Conservation (phyloP, 2,329 filamentous ascomycete genomes). For the Exophiala sp. region DNA sequence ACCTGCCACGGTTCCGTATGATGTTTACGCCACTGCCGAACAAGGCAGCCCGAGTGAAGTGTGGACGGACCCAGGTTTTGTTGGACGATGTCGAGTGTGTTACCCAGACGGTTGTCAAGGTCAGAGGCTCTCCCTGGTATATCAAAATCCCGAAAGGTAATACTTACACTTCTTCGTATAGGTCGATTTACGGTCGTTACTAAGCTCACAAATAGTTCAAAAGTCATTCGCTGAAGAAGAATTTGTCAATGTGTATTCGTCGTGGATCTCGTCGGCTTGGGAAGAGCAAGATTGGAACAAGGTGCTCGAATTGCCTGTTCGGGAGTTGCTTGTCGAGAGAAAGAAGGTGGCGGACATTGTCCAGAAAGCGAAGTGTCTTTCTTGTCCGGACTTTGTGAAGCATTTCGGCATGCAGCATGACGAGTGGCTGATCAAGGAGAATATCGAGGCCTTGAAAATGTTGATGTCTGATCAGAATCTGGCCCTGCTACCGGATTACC, state of each 20-base stretch:
- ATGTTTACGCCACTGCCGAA: slow-evolving; percentile 67
- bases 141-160: slow-evolving; percentile 51
- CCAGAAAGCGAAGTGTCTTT: slow-evolving; percentile 62
- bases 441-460: slow-evolving; percentile 81
- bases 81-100: slow-evolving; percentile 80
- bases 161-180: slow-evolving; percentile 26
- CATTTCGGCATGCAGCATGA: slow-evolving; percentile 97
- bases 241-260: slow-evolving; percentile 64
- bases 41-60: slow-evolving; percentile 62
- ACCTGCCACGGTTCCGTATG: slow-evolving; percentile 66
- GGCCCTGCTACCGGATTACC: slow-evolving; percentile 91
- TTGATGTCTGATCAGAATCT: slow-evolving; percentile 95
- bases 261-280: slow-evolving; percentile 74
- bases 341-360: slow-evolving; percentile 60
- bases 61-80: slow-evolving; percentile 66
- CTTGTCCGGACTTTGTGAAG: slow-evolving; percentile 77
- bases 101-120: slow-evolving; percentile 63
- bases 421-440: slow-evolving; percentile 93
- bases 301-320: slow-evolving; percentile 76
- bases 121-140: slow-evolving; percentile 46
- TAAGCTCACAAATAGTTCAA: slow-evolving; percentile 45
- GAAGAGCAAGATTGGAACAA: slow-evolving; percentile 76
- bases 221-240: slow-evolving; percentile 63
- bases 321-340: slow-evolving; percentile 74
- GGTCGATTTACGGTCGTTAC: slow-evolving; percentile 38